Conservation (phyloP, 352 stramenopile genomes). For the Nothophytophthora sp. region DNA sequence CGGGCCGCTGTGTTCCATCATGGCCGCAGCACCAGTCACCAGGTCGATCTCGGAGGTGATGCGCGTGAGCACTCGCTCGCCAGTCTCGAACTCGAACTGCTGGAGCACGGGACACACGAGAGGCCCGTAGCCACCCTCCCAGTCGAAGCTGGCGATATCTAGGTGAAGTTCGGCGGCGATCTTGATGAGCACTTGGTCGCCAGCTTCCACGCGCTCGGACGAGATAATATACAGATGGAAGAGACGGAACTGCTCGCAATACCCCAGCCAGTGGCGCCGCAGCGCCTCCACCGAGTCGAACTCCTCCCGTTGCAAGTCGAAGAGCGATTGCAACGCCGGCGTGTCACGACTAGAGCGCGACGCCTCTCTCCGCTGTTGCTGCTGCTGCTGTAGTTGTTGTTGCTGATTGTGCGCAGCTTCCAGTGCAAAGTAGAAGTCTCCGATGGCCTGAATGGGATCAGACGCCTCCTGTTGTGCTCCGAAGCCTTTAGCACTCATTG, state of each 20-base stretch:
- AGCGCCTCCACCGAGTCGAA: conserved; percentile 22
- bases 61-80: conserved; percentile 7
- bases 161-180: conserved; percentile 5
- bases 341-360: too few species aligned
- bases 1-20: background rate
- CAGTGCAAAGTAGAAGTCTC: conserved; percentile 36
- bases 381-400: background rate
- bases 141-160: background rate
- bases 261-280: conserved; percentile 21
- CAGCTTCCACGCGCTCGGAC: conserved; percentile 4
- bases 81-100: conserved; percentile 25
- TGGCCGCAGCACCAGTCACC: conserved; percentile 8
- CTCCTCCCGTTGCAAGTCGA: conserved; percentile 4
- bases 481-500: background rate
- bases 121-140: background rate
- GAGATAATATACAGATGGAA: conserved; percentile 21
- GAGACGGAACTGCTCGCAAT: conserved; percentile 21
- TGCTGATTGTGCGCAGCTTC: conserved; percentile 8
- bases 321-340: conserved; percentile 7
- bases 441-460: conserved; percentile 25
- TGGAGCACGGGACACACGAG: conserved; percentile 23
- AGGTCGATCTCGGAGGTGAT: conserved; percentile 37
- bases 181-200: conserved; percentile 19
- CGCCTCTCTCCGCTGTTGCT: too few species aligned
- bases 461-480: too few species aligned